Evolutionary conservation across 2,329 filamentous ascomycete species (phyloP).

Genomic region (Aspergillus fijiensis): DNA sequence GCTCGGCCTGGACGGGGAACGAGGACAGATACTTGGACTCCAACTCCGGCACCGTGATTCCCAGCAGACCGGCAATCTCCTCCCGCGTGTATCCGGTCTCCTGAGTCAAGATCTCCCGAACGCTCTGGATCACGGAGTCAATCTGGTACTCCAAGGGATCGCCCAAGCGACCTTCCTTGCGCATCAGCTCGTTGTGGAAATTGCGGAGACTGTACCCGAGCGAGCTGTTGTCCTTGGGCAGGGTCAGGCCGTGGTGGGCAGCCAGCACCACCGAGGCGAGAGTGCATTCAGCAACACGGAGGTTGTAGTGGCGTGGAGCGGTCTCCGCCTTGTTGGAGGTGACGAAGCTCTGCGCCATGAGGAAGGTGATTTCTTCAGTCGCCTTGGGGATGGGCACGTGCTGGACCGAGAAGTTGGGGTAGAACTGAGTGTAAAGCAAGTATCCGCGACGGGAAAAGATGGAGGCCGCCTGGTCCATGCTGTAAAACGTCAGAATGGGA

Average conservation of each 20-base stretch:
- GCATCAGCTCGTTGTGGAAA: conserved; percentile 81
- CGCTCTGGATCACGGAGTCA: conserved; percentile 67
- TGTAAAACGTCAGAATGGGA: conserved; percentile 33
- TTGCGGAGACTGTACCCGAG: conserved; percentile 80
- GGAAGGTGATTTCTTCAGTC: conserved; percentile 79
- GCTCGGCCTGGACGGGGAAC: conserved; percentile 84
- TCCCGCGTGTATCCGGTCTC: conserved; percentile 84
- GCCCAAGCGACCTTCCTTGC: conserved; percentile 47
- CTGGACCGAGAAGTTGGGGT: conserved; percentile 70
- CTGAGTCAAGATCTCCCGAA: conserved; percentile 69
- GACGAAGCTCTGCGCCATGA: conserved; percentile 93
- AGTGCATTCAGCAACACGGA: conserved; percentile 92
- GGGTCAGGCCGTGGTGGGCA: conserved; percentile 59
- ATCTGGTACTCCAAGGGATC: conserved; percentile 66
- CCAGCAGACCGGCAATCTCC: conserved; percentile 73
- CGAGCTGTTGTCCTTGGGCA: conserved; percentile 77
- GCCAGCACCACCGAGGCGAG: conserved; percentile 72
- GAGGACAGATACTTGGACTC: conserved; percentile 77
- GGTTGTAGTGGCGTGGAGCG: conserved; percentile 90
- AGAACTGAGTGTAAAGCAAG: conserved; percentile 87
- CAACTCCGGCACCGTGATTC: conserved; percentile 67
- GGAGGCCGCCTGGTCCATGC: conserved; percentile 96
- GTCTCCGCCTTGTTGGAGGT: conserved; percentile 93
- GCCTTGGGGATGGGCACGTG: conserved; percentile 81
- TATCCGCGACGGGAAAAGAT: conserved; percentile 86